A percentile compares a stretch with the other conserved stretches of the same genome.
Evolutionary conservation across 495 filamentous ascomycete genomes (phyloP).

Genomic region (Entonaema liquescens): DNA sequence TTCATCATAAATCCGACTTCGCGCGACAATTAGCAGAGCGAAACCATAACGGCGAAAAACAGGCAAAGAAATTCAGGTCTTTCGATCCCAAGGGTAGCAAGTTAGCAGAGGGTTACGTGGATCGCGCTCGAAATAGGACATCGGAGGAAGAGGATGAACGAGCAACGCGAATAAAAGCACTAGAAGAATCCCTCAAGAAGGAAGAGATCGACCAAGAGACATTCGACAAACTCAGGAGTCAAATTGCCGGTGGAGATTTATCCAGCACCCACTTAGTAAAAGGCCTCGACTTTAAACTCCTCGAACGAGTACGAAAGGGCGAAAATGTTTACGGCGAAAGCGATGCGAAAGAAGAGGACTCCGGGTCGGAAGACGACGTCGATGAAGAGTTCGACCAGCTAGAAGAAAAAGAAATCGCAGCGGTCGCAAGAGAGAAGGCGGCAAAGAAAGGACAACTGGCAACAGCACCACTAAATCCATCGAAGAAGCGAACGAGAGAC

Average conservation of each 20-base stretch:
- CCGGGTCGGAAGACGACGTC: conserved; percentile 54
- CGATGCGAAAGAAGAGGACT: conserved; percentile 35
- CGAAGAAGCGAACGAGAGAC: conserved; percentile 77
- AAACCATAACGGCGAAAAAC: conserved; percentile 58
- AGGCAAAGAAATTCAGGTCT: conserved; percentile 76
- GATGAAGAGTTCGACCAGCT: conserved; percentile 83
- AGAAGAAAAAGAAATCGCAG: conserved; percentile 68
- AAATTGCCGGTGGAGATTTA: conserved; percentile 86
- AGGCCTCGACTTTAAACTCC: conserved; percentile 84
- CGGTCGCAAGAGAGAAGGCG: conserved; percentile 64
- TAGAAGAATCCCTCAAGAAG: conserved; percentile 84
- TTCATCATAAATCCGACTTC: conserved; percentile 71
- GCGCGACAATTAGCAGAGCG: conserved; percentile 85
- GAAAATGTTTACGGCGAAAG: conserved; percentile 70
- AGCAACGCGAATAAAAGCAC: conserved; percentile 70
- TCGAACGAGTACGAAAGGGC: conserved; percentile 75
- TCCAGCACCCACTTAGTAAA: conserved; percentile 86
- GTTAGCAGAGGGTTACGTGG: conserved; percentile 80
- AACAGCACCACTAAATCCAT: conserved; percentile 64
- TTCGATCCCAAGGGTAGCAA: conserved; percentile 86
- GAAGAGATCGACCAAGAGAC: conserved; percentile 79
- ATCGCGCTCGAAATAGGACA: conserved; percentile 71
- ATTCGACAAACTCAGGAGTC: conserved; percentile 74
- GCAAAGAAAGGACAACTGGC: conserved; percentile 78
- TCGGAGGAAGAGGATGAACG: conserved; percentile 70